A percentile compares a stretch with the other conserved stretches of the same genome.
Evolutionary conservation across 73 alveolate genomes (phyloP).

Genomic region (Blepharisma japonicum): DNA sequence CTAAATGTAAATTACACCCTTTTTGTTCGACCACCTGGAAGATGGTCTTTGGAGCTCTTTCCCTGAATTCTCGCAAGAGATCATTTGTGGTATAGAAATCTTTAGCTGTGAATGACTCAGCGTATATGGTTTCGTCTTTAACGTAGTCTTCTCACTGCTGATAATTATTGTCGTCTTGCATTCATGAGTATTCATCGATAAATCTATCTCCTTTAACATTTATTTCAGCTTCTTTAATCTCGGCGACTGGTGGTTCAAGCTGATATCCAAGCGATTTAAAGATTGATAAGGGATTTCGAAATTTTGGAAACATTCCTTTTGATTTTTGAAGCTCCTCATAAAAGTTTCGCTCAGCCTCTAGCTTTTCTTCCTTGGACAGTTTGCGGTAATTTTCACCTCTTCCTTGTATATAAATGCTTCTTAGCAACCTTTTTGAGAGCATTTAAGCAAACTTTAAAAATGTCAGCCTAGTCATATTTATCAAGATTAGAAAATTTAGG

Average conservation of each 20-base stretch:
- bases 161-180: not conserved
- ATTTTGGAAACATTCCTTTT: not conserved
- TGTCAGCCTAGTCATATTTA: too few relatives aligned
- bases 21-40: slow-evolving; percentile 6
- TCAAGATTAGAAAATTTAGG: too few relatives aligned
- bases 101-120: not conserved
- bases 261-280: not conserved
- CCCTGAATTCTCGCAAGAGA: not conserved
- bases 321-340: not conserved
- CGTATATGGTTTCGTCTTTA: not conserved
- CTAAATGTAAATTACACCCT: slow-evolving; percentile 24
- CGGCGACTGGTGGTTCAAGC: not conserved
- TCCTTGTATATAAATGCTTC: not conserved
- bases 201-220: not conserved
- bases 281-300: not conserved
- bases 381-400: slow-evolving; percentile 5
- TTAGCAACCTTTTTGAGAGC: too few relatives aligned
- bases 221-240: not conserved
- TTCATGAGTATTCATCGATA: slow-evolving; percentile 3
- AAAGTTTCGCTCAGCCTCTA: not conserved
- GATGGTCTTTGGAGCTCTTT: not conserved
- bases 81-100: not conserved
- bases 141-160: not conserved
- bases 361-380: slow-evolving; percentile 15
- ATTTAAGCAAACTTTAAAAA: too few relatives aligned